A percentile compares a stretch with the other conserved stretches of the same genome.
Evolutionary conservation across 345 rosid genomes (phyloP).

Genomic region (Eucalyptus cladocalyx): DNA sequence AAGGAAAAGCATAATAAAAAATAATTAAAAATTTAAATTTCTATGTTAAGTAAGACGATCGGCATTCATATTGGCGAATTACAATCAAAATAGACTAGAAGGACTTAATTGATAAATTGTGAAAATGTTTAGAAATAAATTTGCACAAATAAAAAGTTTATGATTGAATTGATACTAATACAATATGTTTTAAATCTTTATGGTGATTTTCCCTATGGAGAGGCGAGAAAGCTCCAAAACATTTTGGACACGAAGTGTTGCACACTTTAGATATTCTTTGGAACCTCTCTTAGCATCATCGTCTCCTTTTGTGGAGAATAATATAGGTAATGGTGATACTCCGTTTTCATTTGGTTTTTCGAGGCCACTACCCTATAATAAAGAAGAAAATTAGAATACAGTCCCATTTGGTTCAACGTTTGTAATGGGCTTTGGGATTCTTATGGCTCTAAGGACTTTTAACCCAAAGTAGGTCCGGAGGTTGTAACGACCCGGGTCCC

Average conservation of each 20-base stretch:
- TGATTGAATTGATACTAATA: too few species aligned
- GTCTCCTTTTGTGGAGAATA: neutral
- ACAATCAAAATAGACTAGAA: neutral
- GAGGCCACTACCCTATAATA: neutral
- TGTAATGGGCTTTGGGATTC: too few species aligned
- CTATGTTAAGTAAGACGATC: too few species aligned
- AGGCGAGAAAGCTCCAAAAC: neutral
- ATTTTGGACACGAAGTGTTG: neutral
- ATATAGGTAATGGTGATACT: neutral
- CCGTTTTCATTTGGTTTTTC: neutral
- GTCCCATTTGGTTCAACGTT: accelerated
- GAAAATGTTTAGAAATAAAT: neutral
- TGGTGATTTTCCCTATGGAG: neutral
- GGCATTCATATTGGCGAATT: accelerated
- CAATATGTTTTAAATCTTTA: too few species aligned
- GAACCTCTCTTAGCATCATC: neutral
- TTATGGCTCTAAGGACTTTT: too few species aligned
- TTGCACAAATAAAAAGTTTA: too few species aligned
- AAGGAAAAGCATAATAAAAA: neutral
- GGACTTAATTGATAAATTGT: neutral
- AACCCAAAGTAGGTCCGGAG: too few species aligned
- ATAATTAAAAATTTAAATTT: too few species aligned
- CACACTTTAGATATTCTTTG: neutral
- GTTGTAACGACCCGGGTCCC: too few species aligned
- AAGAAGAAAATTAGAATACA: neutral